Base-by-base conservation (phyloP, 441 rosid genomes). In the Erodium trifolium region DNA sequence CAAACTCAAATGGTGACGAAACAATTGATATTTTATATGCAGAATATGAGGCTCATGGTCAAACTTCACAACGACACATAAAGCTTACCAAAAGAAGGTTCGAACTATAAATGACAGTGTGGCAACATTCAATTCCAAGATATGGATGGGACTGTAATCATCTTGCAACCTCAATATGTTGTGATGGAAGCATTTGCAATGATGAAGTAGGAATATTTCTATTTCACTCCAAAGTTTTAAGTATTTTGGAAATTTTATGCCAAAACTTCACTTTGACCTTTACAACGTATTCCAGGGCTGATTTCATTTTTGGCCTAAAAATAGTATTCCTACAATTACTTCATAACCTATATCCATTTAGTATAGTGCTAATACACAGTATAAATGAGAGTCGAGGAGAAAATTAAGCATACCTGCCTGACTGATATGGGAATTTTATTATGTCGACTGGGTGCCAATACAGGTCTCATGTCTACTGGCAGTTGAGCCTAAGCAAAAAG, bases 401-500 rank as follows among this genome's bases (percentile, higher is more conserved):
- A 55, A 70, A 69, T 68, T 70, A 41, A 49, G 62, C 74, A 63
- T 83, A 92, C 99, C 99, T 90, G 93, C 79, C 99, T 87, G 69
- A 90, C 91, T 41, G 99, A 77, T 65, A 86, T 37, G 39, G 99
- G 87, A 76, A 92, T 80, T 83, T 95, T 92, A 72, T 88, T 88
- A 75, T 92, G 96, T 73, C 77, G 89, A 78, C 91, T 73, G 29
- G 87, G 77, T 66, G 92, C 97, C 71, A 85, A 80, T 68, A 68
- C 80, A 68, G 99, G 96, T 77, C 84, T 88, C 99, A 90, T 90
- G 77, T 95, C 93, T 55, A 65, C 73, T 31, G 99, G 98, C 67
- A 92, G 84, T 78, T 87, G 98, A 81, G 91, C 95, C 99, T 92
- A 89, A 73, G 68, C 73, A 74, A 71, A 70, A 63, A 47, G 11